Conservation (phyloP, 345 rosid species). For the Gossypium thurberi region DNA sequence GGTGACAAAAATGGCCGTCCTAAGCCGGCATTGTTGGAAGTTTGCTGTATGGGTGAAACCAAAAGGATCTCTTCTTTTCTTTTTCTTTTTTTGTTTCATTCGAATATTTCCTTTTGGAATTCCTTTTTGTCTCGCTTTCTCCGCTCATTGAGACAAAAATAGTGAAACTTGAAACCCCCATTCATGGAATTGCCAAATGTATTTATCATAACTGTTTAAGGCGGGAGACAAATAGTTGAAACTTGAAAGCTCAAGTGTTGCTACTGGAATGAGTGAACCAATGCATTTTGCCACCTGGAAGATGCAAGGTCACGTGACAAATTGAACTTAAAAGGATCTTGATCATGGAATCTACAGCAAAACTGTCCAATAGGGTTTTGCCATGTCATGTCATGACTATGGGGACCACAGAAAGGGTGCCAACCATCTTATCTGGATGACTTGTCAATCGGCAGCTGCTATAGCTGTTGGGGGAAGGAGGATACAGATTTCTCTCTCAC, state of each 20-base stretch:
- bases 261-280: neutral
- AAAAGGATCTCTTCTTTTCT: neutral
- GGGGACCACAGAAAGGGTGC: too few relatives aligned
- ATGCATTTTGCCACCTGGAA: neutral
- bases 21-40: constrained; percentile 35
- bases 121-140: constrained; percentile 16
- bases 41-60: neutral
- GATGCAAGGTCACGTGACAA: neutral
- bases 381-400: neutral
- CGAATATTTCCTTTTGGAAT: neutral
- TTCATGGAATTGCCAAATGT: neutral
- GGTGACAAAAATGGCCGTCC: constrained; percentile 33
- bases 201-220: constrained; percentile 6
- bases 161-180: neutral
- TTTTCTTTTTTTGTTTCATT: neutral
- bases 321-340: neutral
- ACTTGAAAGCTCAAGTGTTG: neutral
- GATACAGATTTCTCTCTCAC: neutral
- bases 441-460: neutral
- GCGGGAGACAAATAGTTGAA: constrained; percentile 12
- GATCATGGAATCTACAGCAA: neutral
- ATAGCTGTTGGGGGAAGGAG: neutral
- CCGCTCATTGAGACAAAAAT: constrained; percentile 16
- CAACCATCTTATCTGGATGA: neutral
- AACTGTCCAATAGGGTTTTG: neutral